Base-by-base conservation (phyloP, 2,329 filamentous ascomycete genomes). In the Ceratocystis ficicola region DNA sequence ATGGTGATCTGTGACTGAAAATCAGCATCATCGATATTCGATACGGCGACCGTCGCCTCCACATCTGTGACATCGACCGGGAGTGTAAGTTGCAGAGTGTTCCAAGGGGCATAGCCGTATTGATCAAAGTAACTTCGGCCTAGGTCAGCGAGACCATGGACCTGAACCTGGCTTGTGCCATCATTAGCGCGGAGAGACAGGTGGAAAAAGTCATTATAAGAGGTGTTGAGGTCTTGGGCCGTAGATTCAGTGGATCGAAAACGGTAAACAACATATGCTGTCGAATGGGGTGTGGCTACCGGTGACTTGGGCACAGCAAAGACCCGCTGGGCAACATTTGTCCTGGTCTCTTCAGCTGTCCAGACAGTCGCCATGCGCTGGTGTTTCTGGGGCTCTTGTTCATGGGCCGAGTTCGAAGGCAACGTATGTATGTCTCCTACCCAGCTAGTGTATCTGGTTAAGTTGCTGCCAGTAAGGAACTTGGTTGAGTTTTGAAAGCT, bases 51-150 rank as follows among this genome's bases (percentile, higher is more conserved):
- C 3, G 48, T 60, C 41, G 65, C 60, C 8, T 46, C 30, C 7
- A 67, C 63, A 20, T 25, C 60, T 0, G 28, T 44, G 44, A 44
- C 60, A 28, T 59, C 22, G 22, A n/a, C 12, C 4, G 36, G 17
- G n/a, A 67, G 25, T 20, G 46, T 44, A 3, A 65, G 57, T 30
- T 67, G 66, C 10, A 67, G 20, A 3, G 46, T 57, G 12, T 41
- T 67, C 66, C 59, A 67, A 5, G 63, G 48, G 17, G 44, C 36
- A 52, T 59, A 67, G 36, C 66, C 66, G 22, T 55, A 63, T 41
- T 63, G 64, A n/a, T 65, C 63, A 65, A 65, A 67, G 50, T 67
- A 67, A 25, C 17, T n/a, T 5, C 25, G 36, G n/a, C 66, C 63
- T 15, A 67, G 63, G 36, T 57, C 59, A 12, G 28, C 60, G 22